A percentile compares a stretch with the other conserved stretches of the same genome.
Conservation (phyloP, 73 alveolate species). For the Paramecium primaurelia region DNA sequence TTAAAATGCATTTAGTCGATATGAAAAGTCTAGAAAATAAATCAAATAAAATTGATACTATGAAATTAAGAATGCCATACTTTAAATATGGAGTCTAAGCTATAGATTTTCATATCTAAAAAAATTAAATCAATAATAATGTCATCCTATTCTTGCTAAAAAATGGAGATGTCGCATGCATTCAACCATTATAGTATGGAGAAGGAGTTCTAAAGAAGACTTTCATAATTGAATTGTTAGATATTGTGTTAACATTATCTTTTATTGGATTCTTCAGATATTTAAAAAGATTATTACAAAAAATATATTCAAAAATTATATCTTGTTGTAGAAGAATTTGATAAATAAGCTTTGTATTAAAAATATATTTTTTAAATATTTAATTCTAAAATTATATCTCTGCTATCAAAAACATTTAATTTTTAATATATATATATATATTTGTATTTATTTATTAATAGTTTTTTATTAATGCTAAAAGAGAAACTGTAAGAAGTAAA, state of each 20-base stretch:
- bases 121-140: neutral
- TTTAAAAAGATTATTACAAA: neutral
- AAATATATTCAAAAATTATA: neutral
- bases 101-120: neutral
- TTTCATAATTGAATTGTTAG: neutral
- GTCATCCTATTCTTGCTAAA: neutral
- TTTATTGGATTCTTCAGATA: slow-evolving; percentile 32
- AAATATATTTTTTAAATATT: neutral
- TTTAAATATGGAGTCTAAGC: neutral
- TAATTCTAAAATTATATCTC: neutral
- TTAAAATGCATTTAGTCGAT: neutral
- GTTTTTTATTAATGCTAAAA: neutral
- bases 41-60: neutral
- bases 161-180: slow-evolving; percentile 27
- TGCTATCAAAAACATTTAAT: too few relatives aligned
- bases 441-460: neutral
- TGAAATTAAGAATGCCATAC: slow-evolving; percentile 27
- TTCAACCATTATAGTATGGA: slow-evolving; percentile 13
- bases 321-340: slow-evolving; percentile 32
- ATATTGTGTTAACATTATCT: neutral
- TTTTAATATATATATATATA: neutral
- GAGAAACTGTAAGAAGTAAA: slow-evolving; percentile 38
- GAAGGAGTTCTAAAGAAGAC: slow-evolving; percentile 50
- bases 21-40: neutral
- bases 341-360: neutral